Conservation (phyloP, 1,284 basidiomycete genomes). For the Ceratobasidium sp. region DNA sequence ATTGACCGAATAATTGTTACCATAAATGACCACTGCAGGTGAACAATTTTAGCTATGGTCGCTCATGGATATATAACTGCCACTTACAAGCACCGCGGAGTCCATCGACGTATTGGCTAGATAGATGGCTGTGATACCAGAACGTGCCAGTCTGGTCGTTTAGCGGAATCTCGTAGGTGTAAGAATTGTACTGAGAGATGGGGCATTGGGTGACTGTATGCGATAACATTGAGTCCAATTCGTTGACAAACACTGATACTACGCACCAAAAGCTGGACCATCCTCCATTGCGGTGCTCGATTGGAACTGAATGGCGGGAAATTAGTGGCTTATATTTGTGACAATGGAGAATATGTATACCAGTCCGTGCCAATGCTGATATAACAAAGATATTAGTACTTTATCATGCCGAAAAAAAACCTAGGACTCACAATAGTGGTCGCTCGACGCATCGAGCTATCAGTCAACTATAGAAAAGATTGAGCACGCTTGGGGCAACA, state of each 20-base stretch:
- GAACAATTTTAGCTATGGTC: neutral
- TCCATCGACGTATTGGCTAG: slow-evolving; percentile 24
- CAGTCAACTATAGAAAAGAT: neutral
- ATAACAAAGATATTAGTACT: neutral
- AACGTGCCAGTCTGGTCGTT: slow-evolving; percentile 11
- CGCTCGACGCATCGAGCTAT: slow-evolving; percentile 4
- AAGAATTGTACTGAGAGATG: neutral
- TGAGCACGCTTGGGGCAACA: no score
- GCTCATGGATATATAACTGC: neutral
- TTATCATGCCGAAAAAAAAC: neutral
- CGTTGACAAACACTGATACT: neutral
- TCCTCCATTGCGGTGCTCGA: slow-evolving; percentile 8
- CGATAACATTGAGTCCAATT: neutral
- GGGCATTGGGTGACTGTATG: slow-evolving; percentile 22
- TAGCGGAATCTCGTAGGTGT: slow-evolving; percentile 17
- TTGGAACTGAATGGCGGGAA: neutral
- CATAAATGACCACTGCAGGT: slow-evolving; percentile 9
- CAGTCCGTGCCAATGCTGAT: slow-evolving; percentile 24
- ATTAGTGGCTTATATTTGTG: neutral
- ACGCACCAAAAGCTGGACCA: slow-evolving; percentile 12
- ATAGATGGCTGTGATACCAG: slow-evolving; percentile 24
- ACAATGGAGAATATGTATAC: neutral
- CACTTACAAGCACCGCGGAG: slow-evolving; percentile 12
- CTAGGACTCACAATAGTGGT: slow-evolving; percentile 10
- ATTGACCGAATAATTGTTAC: neutral